Conservation (phyloP, 352 stramenopile genomes). For the Pythium catenulatum region DNA sequence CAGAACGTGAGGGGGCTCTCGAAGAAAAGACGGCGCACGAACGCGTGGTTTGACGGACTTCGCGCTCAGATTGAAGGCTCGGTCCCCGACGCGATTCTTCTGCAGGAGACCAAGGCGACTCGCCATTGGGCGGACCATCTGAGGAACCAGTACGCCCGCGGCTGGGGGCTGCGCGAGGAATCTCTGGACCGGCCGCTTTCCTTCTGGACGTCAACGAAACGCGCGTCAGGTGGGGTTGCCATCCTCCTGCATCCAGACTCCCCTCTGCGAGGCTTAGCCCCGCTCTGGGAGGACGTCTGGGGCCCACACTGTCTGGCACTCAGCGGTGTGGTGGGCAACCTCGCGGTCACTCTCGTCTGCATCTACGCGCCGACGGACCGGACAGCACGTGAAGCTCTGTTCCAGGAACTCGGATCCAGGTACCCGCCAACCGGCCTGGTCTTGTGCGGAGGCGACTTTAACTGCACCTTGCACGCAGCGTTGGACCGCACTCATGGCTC, state of each 20-base stretch:
- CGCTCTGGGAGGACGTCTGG: conserved; percentile 1
- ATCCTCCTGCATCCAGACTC: conserved; percentile 20
- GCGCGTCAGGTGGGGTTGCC: conserved; percentile 7
- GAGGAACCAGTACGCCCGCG: not conserved
- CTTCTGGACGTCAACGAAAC: conserved; percentile 14
- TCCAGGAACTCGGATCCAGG: not conserved
- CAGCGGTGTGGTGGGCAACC: not conserved
- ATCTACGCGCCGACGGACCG: conserved; percentile 8
- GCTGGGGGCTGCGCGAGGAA: not conserved
- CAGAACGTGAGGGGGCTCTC: conserved; percentile 18
- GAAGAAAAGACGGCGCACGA: not conserved
- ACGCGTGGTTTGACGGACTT: conserved; percentile 16
- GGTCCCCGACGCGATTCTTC: not conserved
- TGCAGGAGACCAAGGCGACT: conserved; percentile 18
- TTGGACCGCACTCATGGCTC: not conserved
- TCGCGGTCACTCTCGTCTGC: not conserved
- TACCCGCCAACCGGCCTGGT: not conserved
- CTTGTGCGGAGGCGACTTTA: conserved; percentile 37
- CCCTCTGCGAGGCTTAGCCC: not conserved
- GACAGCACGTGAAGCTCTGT: not conserved
- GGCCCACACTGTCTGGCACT: conserved; percentile 7
- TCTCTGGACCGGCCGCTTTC: not conserved
- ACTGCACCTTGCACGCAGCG: conserved; percentile 1
- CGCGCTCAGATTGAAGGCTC: not conserved
- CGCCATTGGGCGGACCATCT: not conserved